Percentiles rank a stretch among this genome's conserved stretches.
Evolutionary conservation across 441 rosid genomes (phyloP).

Genomic region (Pelargonium cotyledonis): DNA sequence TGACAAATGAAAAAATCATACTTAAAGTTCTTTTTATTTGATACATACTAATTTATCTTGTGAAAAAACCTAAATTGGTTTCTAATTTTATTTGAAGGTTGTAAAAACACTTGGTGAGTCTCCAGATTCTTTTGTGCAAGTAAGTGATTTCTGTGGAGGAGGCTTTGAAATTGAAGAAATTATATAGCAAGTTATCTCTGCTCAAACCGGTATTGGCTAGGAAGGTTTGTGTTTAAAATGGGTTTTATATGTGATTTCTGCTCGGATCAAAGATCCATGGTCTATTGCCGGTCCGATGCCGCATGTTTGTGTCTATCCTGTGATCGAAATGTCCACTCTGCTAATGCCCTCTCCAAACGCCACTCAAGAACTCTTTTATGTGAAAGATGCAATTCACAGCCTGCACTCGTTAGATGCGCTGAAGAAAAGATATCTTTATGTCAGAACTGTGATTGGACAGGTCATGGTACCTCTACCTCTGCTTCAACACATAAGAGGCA

Average conservation of each 20-base stretch:
- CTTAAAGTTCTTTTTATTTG: conserved; percentile 8
- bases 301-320: conserved; percentile 93
- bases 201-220: background rate
- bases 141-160: conserved; percentile 10
- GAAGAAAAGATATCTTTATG: conserved; percentile 83
- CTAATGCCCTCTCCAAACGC: conserved; percentile 86
- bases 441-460: conserved; percentile 93
- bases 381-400: conserved; percentile 80
- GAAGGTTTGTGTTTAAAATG: conserved; percentile 36
- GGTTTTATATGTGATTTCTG: conserved; percentile 92
- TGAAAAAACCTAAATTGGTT: conserved; percentile 11
- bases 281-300: conserved; percentile 88
- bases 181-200: conserved; percentile 4
- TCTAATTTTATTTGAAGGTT: conserved; percentile 19
- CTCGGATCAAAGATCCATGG: conserved; percentile 79
- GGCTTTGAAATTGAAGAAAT: conserved; percentile 14
- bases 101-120: conserved; percentile 6
- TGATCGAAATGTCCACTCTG: conserved; percentile 87
- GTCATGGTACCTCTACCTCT: conserved; percentile 46
- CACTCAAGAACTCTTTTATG: conserved; percentile 84
- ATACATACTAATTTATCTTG: background rate
- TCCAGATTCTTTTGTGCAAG: conserved; percentile 15
- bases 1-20: background rate
- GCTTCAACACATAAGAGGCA: conserved; percentile 68
- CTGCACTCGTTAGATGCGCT: conserved; percentile 68